Evolutionary conservation across 139 green algal genomes (phyloP), one percentile per base, ranked within the genome.

Genomic region (Picochlorum sp.): DNA sequence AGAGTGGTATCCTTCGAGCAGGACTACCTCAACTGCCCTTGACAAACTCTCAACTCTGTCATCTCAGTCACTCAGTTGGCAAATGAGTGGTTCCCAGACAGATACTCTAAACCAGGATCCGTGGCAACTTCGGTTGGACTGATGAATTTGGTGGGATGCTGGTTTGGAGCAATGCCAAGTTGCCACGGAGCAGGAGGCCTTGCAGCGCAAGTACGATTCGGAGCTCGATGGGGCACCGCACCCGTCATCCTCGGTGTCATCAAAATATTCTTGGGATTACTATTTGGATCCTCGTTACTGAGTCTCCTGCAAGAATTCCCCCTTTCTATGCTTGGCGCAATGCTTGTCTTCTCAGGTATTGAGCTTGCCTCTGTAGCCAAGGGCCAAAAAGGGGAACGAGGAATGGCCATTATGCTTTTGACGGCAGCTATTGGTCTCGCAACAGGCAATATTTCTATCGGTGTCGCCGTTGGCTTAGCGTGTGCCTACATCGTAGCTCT

Each of bases 121-220:
- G 78, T 92, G 5, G 80, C 83, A 2, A 21, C 81, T 3, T 81
- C 68, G 34, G 83, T 91, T 26, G 86, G 76, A 7, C 11, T 54
- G 47, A 88, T 92, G 81, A 93, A 92, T 65, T 62, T 88, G 44
- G n/a, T 76, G 5, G 86, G 84, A 4, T 71, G 74, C 62, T 91
- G 85, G 83, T 78, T 89, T 59, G 88, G 88, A 6, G 81, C 77
- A 26, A 85, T 93, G 79, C 88, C 86, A 13, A 81, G 61, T 55
- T 95, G 86, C 69, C 83, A 90, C 62, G 88, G 86, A 8, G 79
- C 85, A 0, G 88, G 88, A 8, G 86, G 86, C 1, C 70, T 93
- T 20, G 85, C 85, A 30, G 88, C 81, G 4, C 86, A 91, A 74
- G 72, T 81, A 26, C 76, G 77, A 64, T 92, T 92, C 57, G 88